Evolutionary conservation across 441 rosid genomes (phyloP), one percentile per base, ranked within the genome.

Genomic region (Populus trichocarpa): DNA sequence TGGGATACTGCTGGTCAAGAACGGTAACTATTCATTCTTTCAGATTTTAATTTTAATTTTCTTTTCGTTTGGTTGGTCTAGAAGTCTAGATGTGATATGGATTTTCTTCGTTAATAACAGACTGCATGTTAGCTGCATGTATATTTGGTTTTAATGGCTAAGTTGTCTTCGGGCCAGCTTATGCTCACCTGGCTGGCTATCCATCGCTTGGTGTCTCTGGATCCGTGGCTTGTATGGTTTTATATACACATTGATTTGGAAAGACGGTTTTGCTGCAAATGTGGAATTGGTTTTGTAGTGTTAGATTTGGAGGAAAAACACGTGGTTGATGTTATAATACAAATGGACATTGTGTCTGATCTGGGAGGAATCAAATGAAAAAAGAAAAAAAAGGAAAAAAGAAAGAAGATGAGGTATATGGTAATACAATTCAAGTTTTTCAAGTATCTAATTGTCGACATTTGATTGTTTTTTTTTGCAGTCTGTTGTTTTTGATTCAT

Each of bases 1-100:
- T 88, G 92, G 91, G 91, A 89, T 77, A 88, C 93, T 13, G 93
- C 90, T 40, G 93, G 91, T 26, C 92, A 89, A 81, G 91, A 89
- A 81, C 86, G 93, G 87, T 89, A 84, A 66, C 16, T 66, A 25
- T 67, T 16, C 32, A 18, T 1, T 65, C 35, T 63, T 12, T 26
- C 10, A 7, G 32, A 23, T 28, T 1, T 26, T 16, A 14, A 30
- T 65, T 40, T 14, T 33, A 33, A 5, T 33, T 33, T 33, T 33
- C 8, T 33, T 33, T 57, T 0, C 8, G 38, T 69, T 28, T 35
- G 35, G 8, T 32, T 18, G 9, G 4, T 22, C 18, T 67, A 12
- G 50, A 40, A 40, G 50, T 20, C 25, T 20, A 36, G 22, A 38
- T 11, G 26, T 6, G 22, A 23, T 38, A 8, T 70, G 57, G 9